Conservation (phyloP, 2,329 filamentous ascomycete genomes). For the Xylaria sp. region DNA sequence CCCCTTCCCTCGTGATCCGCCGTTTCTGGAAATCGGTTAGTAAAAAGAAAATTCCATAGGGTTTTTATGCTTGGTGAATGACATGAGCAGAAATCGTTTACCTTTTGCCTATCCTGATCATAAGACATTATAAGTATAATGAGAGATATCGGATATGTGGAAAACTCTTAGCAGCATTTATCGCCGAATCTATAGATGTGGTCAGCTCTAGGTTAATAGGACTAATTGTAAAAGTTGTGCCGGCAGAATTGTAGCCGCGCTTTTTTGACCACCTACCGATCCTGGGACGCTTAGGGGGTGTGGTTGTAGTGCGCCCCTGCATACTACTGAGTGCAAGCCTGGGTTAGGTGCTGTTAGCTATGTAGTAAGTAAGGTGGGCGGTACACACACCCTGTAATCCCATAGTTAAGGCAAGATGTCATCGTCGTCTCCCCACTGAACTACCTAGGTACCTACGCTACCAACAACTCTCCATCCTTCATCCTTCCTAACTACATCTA, state of each 20-base stretch:
- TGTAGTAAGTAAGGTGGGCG: not conserved
- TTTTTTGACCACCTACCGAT: constrained; percentile 37
- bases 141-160: not conserved
- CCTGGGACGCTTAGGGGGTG: not conserved
- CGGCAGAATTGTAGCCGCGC: constrained; percentile 47
- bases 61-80: constrained; percentile 5
- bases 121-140: constrained; percentile 41
- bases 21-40: constrained; percentile 58
- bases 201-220: not conserved
- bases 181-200: not conserved
- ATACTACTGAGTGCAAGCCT: no score
- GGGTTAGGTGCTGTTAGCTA: not conserved
- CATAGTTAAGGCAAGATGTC: constrained; percentile 28
- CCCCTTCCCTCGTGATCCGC: constrained; percentile 58
- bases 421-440: constrained; percentile 15
- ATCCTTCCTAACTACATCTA: not conserved
- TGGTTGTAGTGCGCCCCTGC: not conserved
- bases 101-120: constrained; percentile 48
- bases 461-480: not conserved
- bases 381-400: not conserved
- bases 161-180: not conserved
- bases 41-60: not conserved
- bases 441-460: constrained; percentile 21
- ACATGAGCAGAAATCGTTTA: constrained; percentile 23
- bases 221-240: constrained; percentile 35